Evolutionary conservation across 345 rosid species (phyloP), one percentile per base, ranked within the genome.

Genomic region (Camelina laxa): DNA sequence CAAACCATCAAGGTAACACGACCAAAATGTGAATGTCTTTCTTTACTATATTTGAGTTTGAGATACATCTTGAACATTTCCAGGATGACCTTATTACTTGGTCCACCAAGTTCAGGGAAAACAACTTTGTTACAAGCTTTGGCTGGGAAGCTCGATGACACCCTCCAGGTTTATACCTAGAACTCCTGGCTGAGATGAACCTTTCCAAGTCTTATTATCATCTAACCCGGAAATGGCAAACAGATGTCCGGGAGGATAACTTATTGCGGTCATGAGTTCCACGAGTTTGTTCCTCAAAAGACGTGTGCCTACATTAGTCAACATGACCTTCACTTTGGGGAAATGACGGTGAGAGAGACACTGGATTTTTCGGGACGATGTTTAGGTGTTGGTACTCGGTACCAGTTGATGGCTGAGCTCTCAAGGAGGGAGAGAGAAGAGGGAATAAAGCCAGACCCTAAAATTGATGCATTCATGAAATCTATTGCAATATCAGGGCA

Each of bases 61-160:
- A 42, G 15, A 13, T 42, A 42, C 6, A 24, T 67, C 31, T 61
- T 55, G 17, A 60, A 10, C 24, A 50, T 30, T 62, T 83, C 24
- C 86, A 93, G 97, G 91, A 81, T 93, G 91, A 81, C 96, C 2
- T 84, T 91, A 13, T 84, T 93, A 61, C 86, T 93, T 7, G 98
- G 98, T 63, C 98, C 97, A 19, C 98, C 97, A 4, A 85, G 85
- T 5, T 84, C 98, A 4, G 97, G 98, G 59, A 91, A 93, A 82
- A 88, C 98, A 68, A 91, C 97, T 20, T 64, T 89, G 38, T 60
- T 93, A 76, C 83, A 78, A 49, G 98, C 91, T 60, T 88, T 93
- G 53, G 90, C 92, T 0, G 86, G 89, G 57, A 89, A 86, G 77
- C 92, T 88, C 2, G 90, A 91, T 45, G 56, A 42, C 21, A 80